Base-by-base conservation (phyloP, 73 alveolate genomes). In the Uronychia setigera region DNA sequence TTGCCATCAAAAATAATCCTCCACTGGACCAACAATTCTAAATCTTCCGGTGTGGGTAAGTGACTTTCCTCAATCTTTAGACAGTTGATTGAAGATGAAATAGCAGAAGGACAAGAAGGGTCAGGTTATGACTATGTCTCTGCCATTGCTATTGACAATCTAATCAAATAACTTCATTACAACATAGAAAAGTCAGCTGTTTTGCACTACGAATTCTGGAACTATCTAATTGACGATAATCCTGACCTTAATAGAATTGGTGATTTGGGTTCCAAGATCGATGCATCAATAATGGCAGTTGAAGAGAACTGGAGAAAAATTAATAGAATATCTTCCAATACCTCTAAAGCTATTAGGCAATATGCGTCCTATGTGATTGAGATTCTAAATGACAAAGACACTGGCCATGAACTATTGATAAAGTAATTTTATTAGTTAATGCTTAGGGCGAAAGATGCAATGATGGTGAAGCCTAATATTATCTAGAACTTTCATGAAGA, bases 201-300 rank as follows among this genome's bases (percentile, higher is more conserved):
- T 32, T 82, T 87, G 5, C 96, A 96, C 82, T 87, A 91, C 77
- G 99, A 96, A 57, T 96, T 96, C 89, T 96, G 99, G 99, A 88
- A 88, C 67, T 88, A 91, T 80, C 89, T 96, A 77, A 85, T 93
- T 79, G 97, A 96, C 83, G 97, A 96, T 86, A 58, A 92, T 1
- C 98, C 96, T 59, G 99, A 95, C 77, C 84, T 96, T 33, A 89
- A 92, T 29, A 93, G 93, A 59, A 75, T 96, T 83, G 91, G 90
- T 87, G 96, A 93, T 32, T 83, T 91, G 77, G 99, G 99, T 46
- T 91, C 95, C 35, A 94, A 92, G 86, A 93, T 96, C 75, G 94
- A 95, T 84, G 77, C 76, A 76, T 92, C 93, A 75, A 94, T 95
- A 14, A 92, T 88, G 77, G 91, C 78, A 27, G 97, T 95, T 34